These are phyloP conservation scores for Verticillium alfalfae DNA, from an alignment of 2,329 filamentous ascomycete genomes.

Conservation along the genomic window DNA sequence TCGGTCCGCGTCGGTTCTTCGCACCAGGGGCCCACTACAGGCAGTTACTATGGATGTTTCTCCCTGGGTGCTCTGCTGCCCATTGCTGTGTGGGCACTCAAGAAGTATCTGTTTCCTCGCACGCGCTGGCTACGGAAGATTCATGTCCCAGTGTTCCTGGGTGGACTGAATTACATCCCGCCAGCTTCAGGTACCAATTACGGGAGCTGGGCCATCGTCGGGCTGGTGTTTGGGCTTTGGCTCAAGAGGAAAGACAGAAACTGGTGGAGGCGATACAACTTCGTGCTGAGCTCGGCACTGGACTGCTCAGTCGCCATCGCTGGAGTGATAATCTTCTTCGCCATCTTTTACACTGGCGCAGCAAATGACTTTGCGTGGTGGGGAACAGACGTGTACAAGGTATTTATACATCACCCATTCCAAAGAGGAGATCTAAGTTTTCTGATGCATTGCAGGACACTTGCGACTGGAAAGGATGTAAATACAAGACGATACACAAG, in stretches of 20 bases:
- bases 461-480: constrained; percentile 9
- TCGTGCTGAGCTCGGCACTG: constrained; percentile 23
- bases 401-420: background rate
- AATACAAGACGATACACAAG: background rate
- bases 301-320: constrained; percentile 23
- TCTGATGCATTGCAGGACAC: constrained; percentile 2
- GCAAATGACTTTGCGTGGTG: constrained; percentile 20
- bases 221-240: constrained; percentile 18
- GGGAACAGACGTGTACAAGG: constrained; percentile 18
- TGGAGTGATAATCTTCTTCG: constrained; percentile 26
- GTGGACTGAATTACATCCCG: constrained; percentile 23
- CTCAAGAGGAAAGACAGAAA: constrained; percentile 15
- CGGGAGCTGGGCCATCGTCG: constrained; percentile 22
- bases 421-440: background rate
- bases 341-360: constrained; percentile 22
- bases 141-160: constrained; percentile 22
- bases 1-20: constrained; percentile 52
- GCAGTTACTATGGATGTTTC: constrained; percentile 46
- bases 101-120: constrained; percentile 14
- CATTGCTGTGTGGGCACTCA: constrained; percentile 34
- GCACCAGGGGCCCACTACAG: constrained; percentile 43
- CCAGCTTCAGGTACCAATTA: constrained; percentile 26
- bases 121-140: constrained; percentile 18
- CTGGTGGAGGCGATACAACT: constrained; percentile 26
- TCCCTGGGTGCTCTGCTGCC: constrained; percentile 44